Percentiles rank a stretch among this genome's conserved stretches.
phyloP scores from a whole-genome alignment of 805 yeast genomes.

The Kazachstania africana region DNA sequence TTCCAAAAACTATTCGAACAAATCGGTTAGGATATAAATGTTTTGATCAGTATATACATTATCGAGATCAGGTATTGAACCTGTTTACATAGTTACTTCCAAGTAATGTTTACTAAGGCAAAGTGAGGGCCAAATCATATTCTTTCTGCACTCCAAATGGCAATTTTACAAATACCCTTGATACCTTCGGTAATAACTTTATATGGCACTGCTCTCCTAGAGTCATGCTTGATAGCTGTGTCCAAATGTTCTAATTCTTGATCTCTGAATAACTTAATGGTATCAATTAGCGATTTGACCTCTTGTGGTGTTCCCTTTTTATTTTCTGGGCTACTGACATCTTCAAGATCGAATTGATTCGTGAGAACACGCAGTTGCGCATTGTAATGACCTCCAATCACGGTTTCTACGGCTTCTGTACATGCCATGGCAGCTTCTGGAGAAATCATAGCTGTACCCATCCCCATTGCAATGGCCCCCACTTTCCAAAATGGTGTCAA shows the following conservation, averaged over 20 bases:
- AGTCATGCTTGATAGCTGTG: conserved; percentile 85
- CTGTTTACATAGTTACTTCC: too few relatives aligned
- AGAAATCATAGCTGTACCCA: conserved; percentile 72
- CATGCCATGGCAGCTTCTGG: conserved; percentile 99
- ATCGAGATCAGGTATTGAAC: too few relatives aligned
- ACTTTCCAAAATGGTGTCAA: conserved; percentile 88
- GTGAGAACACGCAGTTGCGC: conserved; percentile 70
- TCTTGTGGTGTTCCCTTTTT: conserved; percentile 34
- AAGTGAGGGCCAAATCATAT: too few relatives aligned
- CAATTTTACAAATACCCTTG: conserved; percentile 71
- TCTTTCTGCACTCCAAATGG: conserved; percentile 86
- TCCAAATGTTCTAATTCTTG: conserved; percentile 92
- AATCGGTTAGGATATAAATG: too few relatives aligned
- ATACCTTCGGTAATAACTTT: conserved; percentile 79
- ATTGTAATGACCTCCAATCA: conserved; percentile 92
- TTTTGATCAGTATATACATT: too few relatives aligned
- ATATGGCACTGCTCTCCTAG: conserved; percentile 88
- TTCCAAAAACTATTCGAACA: too few relatives aligned
- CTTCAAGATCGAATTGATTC: conserved; percentile 46
- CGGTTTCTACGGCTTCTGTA: conserved; percentile 97
- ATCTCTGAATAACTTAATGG: conserved; percentile 72
- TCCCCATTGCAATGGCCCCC: conserved; percentile 83
- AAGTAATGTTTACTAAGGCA: too few relatives aligned
- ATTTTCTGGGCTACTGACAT: conserved; percentile 18
- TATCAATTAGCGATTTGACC: conserved; percentile 42